A percentile compares a stretch with the other conserved stretches of the same genome.
phyloP scores from a whole-genome alignment of 176 grass and related monocot species.

The Musa itinerans region DNA sequence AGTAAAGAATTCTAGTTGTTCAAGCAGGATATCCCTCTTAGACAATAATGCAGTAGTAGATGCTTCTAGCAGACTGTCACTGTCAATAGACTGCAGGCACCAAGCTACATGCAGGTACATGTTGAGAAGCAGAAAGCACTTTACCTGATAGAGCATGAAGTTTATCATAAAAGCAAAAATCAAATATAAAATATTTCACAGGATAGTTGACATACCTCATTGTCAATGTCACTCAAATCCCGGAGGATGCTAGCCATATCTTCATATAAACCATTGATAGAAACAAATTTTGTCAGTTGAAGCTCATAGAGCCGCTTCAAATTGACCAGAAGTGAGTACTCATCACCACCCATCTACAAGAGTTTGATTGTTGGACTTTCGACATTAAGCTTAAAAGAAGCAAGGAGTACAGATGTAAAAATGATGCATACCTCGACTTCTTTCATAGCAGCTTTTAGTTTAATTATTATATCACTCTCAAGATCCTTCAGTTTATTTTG shows the following conservation, averaged over 20 bases:
- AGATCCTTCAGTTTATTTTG: slow-evolving; percentile 81
- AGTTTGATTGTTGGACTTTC: slow-evolving; percentile 13
- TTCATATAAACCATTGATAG: slow-evolving; percentile 62
- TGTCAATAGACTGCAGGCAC: slow-evolving; percentile 67
- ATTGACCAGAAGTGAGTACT: slow-evolving; percentile 98
- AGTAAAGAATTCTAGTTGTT: slow-evolving; percentile 67
- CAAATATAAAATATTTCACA: background rate
- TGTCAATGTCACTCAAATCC: slow-evolving; percentile 78
- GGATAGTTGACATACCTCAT: slow-evolving; percentile 46
- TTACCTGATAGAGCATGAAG: slow-evolving; percentile 44
- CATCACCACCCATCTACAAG: slow-evolving; percentile 91
- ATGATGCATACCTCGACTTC: slow-evolving; percentile 65
- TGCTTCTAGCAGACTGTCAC: slow-evolving; percentile 49
- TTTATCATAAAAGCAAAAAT: background rate
- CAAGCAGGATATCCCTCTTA: slow-evolving; percentile 62
- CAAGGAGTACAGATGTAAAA: background rate
- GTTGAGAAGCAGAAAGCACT: slow-evolving; percentile 91
- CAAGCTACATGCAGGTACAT: slow-evolving; percentile 92
- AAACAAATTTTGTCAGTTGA: slow-evolving; percentile 68
- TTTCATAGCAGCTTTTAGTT: slow-evolving; percentile 84
- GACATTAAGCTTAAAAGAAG: slow-evolving; percentile 4
- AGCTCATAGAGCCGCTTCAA: slow-evolving; percentile 91
- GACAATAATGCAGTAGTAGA: slow-evolving; percentile 56
- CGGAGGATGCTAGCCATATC: slow-evolving; percentile 74
- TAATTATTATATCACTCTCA: slow-evolving; percentile 73